Conservation (phyloP, 192 early-diverging fungal species). For the Coemansia sp. region DNA sequence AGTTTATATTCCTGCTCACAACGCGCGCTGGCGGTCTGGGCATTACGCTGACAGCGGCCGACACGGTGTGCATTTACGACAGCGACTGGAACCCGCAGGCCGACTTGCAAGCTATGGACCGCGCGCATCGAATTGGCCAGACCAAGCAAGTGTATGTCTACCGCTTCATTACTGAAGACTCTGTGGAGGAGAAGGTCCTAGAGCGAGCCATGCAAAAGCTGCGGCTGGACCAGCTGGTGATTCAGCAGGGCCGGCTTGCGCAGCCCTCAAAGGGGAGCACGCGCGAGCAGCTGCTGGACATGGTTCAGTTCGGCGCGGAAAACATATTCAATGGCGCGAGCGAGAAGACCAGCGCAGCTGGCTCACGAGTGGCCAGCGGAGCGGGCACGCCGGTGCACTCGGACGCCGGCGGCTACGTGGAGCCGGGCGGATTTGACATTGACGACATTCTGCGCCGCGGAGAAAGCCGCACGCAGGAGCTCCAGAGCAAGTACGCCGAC, state of each 20-base stretch:
- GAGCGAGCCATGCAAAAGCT: constrained; percentile 98
- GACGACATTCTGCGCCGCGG: constrained; percentile 88
- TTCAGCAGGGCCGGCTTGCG: constrained; percentile 90
- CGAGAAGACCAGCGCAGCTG: constrained; percentile 21
- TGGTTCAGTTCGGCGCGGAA: constrained; percentile 98
- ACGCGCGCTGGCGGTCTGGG: constrained; percentile 98
- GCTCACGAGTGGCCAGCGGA: constrained; percentile 33
- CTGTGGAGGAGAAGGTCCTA: constrained; percentile 97
- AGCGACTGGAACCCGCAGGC: constrained; percentile 96
- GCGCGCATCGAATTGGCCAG: constrained; percentile 99
- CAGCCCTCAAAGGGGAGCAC: constrained; percentile 67
- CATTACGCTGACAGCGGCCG: constrained; percentile 95
- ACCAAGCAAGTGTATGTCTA: constrained; percentile 98
- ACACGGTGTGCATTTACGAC: constrained; percentile 96
- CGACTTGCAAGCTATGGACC: constrained; percentile 94
- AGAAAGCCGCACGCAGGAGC: constrained; percentile 86
- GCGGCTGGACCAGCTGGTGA: constrained; percentile 96
- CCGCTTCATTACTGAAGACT: constrained; percentile 95
- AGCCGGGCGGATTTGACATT: constrained; percentile 46
- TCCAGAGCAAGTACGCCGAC: constrained; percentile 88
- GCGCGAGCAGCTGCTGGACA: constrained; percentile 73
- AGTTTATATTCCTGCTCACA: constrained; percentile 96
- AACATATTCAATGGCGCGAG: constrained; percentile 68
- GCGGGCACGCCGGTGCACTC: constrained; percentile 32
- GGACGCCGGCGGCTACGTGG: constrained; percentile 49